Base-by-base conservation (phyloP, 768 basidiomycete species). In the Clathrus columnatus region DNA sequence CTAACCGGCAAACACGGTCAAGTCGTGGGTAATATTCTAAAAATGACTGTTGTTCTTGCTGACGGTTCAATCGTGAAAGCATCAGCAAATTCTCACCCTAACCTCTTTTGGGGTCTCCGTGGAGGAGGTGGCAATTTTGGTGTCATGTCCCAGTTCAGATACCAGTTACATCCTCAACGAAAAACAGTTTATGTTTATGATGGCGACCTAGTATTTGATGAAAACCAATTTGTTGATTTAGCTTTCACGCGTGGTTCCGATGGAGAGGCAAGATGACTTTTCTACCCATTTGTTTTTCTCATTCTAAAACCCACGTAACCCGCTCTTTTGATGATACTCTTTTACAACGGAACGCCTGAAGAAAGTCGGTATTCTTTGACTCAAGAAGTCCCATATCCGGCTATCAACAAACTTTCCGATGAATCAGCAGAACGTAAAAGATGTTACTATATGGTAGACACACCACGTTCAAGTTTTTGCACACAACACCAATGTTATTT, bases 321-420 rank as follows among this genome's bases (percentile, higher is more conserved):
- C n/a, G n/a, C n/a, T 11, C 14, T 36, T 36, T 14, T 36, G 36
- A 36, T 36, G 36, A 8, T 36, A 8, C 4, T 36, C n/a, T 36
- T 80, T 59, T 80, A 73, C 61, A 79, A 82, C 59, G 79, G 79
- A 0, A 65, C 75, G 0, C 76, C 76, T 56, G 69, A 62, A 1
- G 78, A 80, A 59, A 79, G 77, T 32, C 67, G 73, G 28, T 61
- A 62, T 0, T 73, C 78, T 59, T 56, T 59, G 17, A 65, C 73
- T 7, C 65, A 65, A 18, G 78, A 78, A 59, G 67, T 77, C 0
- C 77, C 77, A 2, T 81, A 71, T 56, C 75, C 75, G 55, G 57
- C 65, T 32, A 29, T 79, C 18, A 79, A 80, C 60, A 48, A 60
- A 2, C 44, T 76, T 1, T 11, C n/a, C 10, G n/a, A 36, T 11